Evolutionary conservation across 805 yeast species (phyloP).

Genomic region (Kazachstania psychrophila): DNA sequence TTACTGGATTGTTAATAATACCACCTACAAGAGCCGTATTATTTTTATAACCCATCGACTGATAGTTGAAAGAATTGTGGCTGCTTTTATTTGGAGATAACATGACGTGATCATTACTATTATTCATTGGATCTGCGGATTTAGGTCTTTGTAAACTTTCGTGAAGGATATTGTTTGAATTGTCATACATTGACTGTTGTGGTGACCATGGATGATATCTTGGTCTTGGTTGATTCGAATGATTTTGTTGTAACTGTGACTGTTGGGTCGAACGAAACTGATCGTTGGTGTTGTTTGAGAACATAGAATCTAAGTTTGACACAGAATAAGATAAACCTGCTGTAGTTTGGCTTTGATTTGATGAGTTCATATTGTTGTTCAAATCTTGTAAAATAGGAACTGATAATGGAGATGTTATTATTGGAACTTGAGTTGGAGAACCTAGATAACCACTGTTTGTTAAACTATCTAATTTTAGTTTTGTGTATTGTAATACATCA

Average conservation of each 20-base stretch:
- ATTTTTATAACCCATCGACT: not conserved
- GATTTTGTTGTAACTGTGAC: not conserved
- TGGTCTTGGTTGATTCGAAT: constrained; percentile 1
- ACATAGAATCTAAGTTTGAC: constrained; percentile 13
- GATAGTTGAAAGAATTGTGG: not conserved
- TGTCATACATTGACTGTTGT: constrained; percentile 38
- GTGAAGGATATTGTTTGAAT: no score
- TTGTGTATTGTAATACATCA: constrained; percentile 43
- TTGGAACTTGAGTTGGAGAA: constrained; percentile 6
- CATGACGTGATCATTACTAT: not conserved
- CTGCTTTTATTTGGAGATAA: not conserved
- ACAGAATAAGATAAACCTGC: constrained; percentile 2
- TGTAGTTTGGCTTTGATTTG: no score
- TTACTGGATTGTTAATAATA: not conserved
- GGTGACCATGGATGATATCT: constrained; percentile 26
- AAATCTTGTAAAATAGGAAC: constrained; percentile 6
- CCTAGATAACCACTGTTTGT: constrained; percentile 14
- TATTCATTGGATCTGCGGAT: constrained; percentile 34
- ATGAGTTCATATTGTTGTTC: not conserved
- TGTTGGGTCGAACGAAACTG: not conserved
- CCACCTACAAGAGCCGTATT: not conserved
- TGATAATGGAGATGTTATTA: constrained; percentile 22
- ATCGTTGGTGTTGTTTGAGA: constrained; percentile 1
- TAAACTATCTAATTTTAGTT: constrained; percentile 36
- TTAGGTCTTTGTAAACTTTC: constrained; percentile 29